Percentiles rank a stretch among this genome's conserved stretches.
phyloP scores from a whole-genome alignment of 495 filamentous ascomycete species.

The Podospora fimiseda region DNA sequence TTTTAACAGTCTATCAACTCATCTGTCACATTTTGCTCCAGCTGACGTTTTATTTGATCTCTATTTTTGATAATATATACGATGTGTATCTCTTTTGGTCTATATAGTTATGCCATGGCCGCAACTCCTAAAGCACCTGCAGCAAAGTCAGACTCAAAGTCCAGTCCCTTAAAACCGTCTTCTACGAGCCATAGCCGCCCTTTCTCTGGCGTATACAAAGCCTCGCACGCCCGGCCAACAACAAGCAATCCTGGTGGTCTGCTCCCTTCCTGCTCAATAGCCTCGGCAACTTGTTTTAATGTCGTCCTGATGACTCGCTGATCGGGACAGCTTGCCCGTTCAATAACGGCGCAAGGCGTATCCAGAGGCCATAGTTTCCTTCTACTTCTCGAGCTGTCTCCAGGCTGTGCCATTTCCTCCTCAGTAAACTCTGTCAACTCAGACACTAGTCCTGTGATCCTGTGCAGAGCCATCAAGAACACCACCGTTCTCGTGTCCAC shows the following conservation, averaged over 20 bases:
- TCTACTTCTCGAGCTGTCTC: conserved; percentile 21
- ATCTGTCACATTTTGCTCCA: too few relatives aligned
- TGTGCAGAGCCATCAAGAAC: conserved; percentile 94
- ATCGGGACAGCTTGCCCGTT: conserved; percentile 90
- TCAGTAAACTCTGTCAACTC: conserved; percentile 48
- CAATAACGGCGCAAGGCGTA: conserved; percentile 86
- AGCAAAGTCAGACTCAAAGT: conserved; percentile 24
- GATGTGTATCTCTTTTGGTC: too few relatives aligned
- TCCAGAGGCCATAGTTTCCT: conserved; percentile 42
- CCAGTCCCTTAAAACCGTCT: conserved; percentile 70
- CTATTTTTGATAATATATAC: too few relatives aligned
- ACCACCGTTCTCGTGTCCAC: conserved; percentile 74
- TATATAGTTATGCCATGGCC: conserved; percentile 3
- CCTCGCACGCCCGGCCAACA: conserved; percentile 78
- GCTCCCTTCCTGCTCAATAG: conserved; percentile 84
- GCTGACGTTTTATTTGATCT: too few relatives aligned
- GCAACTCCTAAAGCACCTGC: conserved; percentile 10
- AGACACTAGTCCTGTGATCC: conserved; percentile 63
- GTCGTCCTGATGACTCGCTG: conserved; percentile 89
- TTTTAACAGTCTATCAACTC: too few relatives aligned
- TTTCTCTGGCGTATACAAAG: conserved; percentile 50
- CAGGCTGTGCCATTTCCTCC: conserved; percentile 28
- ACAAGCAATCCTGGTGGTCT: conserved; percentile 87
- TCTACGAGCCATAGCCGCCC: conserved; percentile 75
- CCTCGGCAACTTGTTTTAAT: conserved; percentile 66